Evolutionary conservation across 441 rosid species (phyloP), one percentile per base, ranked within the genome.

Genomic region (Erodium texanum): DNA sequence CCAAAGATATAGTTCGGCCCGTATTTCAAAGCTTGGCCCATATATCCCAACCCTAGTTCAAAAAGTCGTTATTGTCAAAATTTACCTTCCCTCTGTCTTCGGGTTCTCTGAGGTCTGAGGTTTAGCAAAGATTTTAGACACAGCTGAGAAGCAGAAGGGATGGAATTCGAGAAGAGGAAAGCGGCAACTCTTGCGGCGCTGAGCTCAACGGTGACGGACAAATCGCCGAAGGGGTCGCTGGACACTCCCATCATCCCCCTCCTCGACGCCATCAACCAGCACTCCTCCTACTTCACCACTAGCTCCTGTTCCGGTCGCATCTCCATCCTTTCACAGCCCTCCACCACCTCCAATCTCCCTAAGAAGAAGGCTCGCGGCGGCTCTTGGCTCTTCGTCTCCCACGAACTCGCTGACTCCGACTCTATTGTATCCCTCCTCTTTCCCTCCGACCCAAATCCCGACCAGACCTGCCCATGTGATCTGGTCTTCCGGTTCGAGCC

Each of bases 281-380:
- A 90, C 79, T 86, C 85, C 36, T 81, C 82, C 10, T 93, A 82
- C 87, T 93, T 83, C 88, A 90, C 97, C 70, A 90, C 96, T 65
- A 89, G 97, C 69, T 91, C 97, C 38, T 93, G 97, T 83, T 91
- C 96, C 72, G 96, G 96, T 68, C 95, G 97, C 32, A 80, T 93
- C 81, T 91, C 96, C 7, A 84, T 93, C 75, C 86, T 89, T 66
- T 82, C 95, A 27, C 92, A 88, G 3, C 94, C 97, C 24, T 72
- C 69, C 59, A 66, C 73, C 66, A 14, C 65, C 45, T 14, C 66
- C 24, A 7, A 70, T 24, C 2, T 73, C 24, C 22, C 76, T 63
- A 80, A 71, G 73, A 87, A 81, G 73, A 92, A 92, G 80, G 89
- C 96, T 43, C 85, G 93, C 14, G 97, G 97, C 2, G 97, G 99